These are phyloP conservation scores for Silene conica DNA, from an alignment of 148 eudicot genomes.

Conservation along the genomic window DNA sequence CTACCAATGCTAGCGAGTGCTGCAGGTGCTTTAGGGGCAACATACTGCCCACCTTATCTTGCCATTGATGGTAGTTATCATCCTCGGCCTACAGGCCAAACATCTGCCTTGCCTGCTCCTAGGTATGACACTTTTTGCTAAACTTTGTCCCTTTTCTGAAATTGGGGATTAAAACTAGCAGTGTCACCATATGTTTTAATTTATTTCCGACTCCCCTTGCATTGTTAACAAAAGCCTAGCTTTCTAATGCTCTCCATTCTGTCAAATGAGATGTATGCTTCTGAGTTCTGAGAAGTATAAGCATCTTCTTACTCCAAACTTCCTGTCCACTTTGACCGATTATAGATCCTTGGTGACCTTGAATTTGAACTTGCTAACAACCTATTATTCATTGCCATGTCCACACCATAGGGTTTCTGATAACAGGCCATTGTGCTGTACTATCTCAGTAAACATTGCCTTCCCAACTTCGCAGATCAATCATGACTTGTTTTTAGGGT, in stretches of 20 bases:
- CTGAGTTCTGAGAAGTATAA: background rate
- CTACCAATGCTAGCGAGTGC: conserved; percentile 76
- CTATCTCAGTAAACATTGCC: background rate
- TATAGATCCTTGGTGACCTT: background rate
- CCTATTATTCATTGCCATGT: background rate
- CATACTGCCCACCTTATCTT: conserved; percentile 70
- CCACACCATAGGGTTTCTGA: background rate
- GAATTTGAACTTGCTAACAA: background rate
- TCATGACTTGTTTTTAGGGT: background rate
- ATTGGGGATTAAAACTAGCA: background rate
- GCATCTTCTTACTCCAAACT: background rate
- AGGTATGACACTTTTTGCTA: conserved; percentile 37
- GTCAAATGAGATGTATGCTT: background rate
- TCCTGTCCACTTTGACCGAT: background rate
- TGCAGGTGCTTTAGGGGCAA: conserved; percentile 78
- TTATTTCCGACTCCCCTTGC: background rate
- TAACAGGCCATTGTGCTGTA: background rate
- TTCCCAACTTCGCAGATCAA: too few species aligned
- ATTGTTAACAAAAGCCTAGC: background rate
- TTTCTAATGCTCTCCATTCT: background rate
- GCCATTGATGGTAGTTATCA: conserved; percentile 69
- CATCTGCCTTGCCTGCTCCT: conserved; percentile 51
- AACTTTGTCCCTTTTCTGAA: background rate
- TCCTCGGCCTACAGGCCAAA: conserved; percentile 62
- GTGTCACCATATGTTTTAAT: too few species aligned